Evolutionary conservation across 2,329 filamentous ascomycete genomes (phyloP).

Genomic region (Eurotiales sp.): DNA sequence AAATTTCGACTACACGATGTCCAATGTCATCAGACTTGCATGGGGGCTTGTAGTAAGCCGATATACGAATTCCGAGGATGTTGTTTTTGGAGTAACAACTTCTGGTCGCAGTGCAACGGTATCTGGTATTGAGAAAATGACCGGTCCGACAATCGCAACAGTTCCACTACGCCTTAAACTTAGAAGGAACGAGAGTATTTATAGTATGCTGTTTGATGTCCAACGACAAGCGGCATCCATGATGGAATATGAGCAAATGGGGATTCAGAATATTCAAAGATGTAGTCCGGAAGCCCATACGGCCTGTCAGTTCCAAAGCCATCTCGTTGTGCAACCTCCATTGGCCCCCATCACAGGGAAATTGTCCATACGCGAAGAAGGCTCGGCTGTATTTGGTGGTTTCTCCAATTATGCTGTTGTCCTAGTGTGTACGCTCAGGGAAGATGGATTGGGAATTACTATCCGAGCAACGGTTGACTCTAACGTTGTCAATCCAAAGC

Average conservation of each 20-base stretch:
- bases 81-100: slow-evolving; percentile 25
- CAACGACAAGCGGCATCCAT: background rate
- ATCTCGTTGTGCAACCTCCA: background rate
- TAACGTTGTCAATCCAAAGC: background rate
- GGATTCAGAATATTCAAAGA: background rate
- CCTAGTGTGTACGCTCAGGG: slow-evolving; percentile 50
- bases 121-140: slow-evolving; percentile 31
- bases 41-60: slow-evolving; percentile 20
- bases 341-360: background rate
- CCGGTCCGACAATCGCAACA: slow-evolving; percentile 24
- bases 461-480: background rate
- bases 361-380: slow-evolving; percentile 23
- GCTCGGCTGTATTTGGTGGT: slow-evolving; percentile 44
- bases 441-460: slow-evolving; percentile 41
- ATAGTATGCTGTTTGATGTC: background rate
- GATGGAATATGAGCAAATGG: background rate
- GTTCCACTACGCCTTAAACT: background rate
- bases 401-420: slow-evolving; percentile 48
- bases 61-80: slow-evolving; percentile 18
- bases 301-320: slow-evolving; percentile 2
- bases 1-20: background rate
- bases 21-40: background rate
- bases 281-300: background rate
- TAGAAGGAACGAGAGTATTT: background rate
- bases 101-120: slow-evolving; percentile 33